Conservation (phyloP, 495 filamentous ascomycete species). For the Lasiosphaeriaceae sp. region DNA sequence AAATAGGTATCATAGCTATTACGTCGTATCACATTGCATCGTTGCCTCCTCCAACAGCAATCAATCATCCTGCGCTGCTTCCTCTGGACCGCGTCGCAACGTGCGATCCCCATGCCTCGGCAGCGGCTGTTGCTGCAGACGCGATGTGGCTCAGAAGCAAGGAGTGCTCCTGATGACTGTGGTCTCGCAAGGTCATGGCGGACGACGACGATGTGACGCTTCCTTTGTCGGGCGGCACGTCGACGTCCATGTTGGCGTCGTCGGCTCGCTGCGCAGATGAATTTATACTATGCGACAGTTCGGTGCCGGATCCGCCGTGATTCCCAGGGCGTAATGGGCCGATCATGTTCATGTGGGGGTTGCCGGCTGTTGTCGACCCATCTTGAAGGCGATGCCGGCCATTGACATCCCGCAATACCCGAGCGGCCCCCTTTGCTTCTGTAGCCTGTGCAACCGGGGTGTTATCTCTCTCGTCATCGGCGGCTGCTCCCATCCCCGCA, state of each 20-base stretch:
- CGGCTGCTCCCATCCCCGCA: not conserved
- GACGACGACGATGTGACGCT: too few species aligned
- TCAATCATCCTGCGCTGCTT: not conserved
- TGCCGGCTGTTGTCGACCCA: not conserved
- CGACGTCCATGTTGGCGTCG: not conserved
- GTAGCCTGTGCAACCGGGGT: not conserved
- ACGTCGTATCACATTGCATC: not conserved
- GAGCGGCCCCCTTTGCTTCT: not conserved
- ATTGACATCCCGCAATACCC: not conserved
- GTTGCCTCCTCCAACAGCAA: too few species aligned
- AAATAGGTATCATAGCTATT: too few species aligned
- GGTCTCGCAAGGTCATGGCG: too few species aligned
- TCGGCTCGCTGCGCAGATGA: not conserved
- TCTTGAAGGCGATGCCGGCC: not conserved
- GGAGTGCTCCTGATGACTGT: too few species aligned
- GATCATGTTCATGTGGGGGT: not conserved
- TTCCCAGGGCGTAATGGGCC: not conserved
- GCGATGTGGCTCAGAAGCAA: slow-evolving; percentile 7
- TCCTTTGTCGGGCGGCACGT: not conserved
- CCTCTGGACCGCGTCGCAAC: not conserved
- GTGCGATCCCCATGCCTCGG: not conserved
- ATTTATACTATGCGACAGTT: too few species aligned
- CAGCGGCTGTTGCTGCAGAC: not conserved
- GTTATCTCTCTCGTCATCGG: not conserved
- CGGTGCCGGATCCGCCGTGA: not conserved